Base-by-base conservation (phyloP, 805 yeast genomes). In the Candida vartiovaarae region DNA sequence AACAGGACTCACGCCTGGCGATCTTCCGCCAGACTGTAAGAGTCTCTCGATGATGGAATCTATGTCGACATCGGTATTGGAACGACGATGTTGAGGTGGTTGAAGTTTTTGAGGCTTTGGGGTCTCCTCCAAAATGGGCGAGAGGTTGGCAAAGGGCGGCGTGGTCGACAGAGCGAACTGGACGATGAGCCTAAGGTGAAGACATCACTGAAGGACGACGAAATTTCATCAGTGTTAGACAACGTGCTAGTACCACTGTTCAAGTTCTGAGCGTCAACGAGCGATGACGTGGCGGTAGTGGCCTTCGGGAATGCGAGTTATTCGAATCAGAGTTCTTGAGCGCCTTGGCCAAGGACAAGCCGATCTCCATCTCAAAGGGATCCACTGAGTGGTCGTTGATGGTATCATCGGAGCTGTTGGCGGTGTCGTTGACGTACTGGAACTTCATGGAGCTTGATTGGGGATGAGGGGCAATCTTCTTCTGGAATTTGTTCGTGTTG, bases 11-110 rank as follows among this genome's bases (percentile, higher is more conserved):
- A 40, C 32, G n/a, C 32, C 32, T 2, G 48, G 44, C 6, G 36
- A 9, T 3, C 42, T 5, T 8, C 43, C 34, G 7, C 43, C 45
- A 36, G 45, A 24, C n/a, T 42, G 44, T 32, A 83, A 64, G 44
- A 84, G 64, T 46, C 73, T 75, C 38, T 78, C 81, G 50, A 84
- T 82, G 28, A 82, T 72, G 5, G 74, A 65, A 60, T 84, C 90
- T 26, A 84, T 56, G 56, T 82, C 77, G 34, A 78, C 37, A 49
- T 65, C 45, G 8, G 32, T 36, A 27, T 36, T 23, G n/a, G 36
- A 27, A 15, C 36, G 41, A 33, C 37, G 25, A 40, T 36, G 9
- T 29, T 30, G n/a, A 32, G 27, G 4, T 32, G 6, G 34, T 40
- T 27, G 45, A 36, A 11, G 33, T n/a, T 23, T 38, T 33, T 20